Evolutionary conservation across 495 filamentous ascomycete genomes (phyloP), one percentile per base, ranked within the genome.

Genomic region (Aspergillus cristatus): DNA sequence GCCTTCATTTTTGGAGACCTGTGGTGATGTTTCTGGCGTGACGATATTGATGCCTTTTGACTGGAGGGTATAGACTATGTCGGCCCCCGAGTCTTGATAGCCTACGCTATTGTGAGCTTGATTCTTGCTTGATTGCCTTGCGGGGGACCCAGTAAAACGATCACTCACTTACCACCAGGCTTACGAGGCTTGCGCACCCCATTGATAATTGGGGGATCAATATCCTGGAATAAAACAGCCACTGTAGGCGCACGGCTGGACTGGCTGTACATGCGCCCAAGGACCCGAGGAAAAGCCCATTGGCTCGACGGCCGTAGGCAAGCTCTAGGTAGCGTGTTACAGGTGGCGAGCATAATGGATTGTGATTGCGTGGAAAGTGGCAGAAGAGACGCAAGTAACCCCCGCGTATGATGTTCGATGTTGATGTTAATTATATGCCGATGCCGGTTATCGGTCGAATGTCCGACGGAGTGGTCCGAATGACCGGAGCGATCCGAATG

Each of bases 71-170:
- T 30, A 30, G 28, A 11, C 28, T 3, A 30, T 30, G 13, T 30
- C 28, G 11, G 28, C 28, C 4, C 28, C 28, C n/a, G 60, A 57
- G 34, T 64, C 60, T 43, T 58, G 60, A 32, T 61, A 64, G 28
- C 53, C 60, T 64, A 34, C 1, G 10, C 14, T 20, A 24, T 8
- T 24, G 20, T 24, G 8, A 24, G 15, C 28, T 11, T 34, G 26
- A 14, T 14, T 2, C 15, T 2, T n/a, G 12, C 8, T 7, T 14
- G 13, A 33, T 31, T 18, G 0, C 13, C 5, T 32, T 25, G 38
- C 8, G 6, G 18, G n/a, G 16, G n/a, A 12, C 24, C 14, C n/a
- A n/a, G n/a, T n/a, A n/a, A 24, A 24, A 24, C 4, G 8, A 24
- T 24, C 8, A 24, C n/a, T n/a, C 18, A 14, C 45, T 46, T 41